Percentiles rank a stretch among this genome's conserved stretches.
Conservation (phyloP, 2,329 filamentous ascomycete genomes). For the Dactylellina parvicollis region DNA sequence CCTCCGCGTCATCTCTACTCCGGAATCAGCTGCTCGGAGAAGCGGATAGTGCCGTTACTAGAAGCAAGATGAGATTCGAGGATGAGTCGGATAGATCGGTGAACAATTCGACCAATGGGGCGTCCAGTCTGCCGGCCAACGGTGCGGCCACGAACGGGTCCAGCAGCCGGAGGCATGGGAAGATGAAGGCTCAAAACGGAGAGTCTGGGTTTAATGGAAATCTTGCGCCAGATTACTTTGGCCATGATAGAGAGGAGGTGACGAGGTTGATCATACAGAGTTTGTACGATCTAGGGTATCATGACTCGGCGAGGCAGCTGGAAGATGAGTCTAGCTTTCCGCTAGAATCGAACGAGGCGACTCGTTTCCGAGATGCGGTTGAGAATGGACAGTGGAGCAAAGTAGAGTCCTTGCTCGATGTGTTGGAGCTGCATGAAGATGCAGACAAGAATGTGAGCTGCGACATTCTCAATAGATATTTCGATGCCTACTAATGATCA, state of each 20-base stretch:
- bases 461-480: not conserved
- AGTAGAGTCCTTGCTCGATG: conserved; percentile 83
- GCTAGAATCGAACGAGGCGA: conserved; percentile 84
- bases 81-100: conserved; percentile 46
- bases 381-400: conserved; percentile 81
- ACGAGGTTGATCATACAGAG: conserved; percentile 92
- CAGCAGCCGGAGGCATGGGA: conserved; percentile 31
- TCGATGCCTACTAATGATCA: conserved; percentile 44
- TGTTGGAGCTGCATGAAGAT: conserved; percentile 77
- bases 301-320: conserved; percentile 76
- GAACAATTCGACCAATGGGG: conserved; percentile 44
- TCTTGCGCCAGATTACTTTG: conserved; percentile 69
- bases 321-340: conserved; percentile 85
- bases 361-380: conserved; percentile 84
- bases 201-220: conserved; percentile 12
- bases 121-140: conserved; percentile 30
- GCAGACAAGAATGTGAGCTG: conserved; percentile 75
- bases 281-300: conserved; percentile 86
- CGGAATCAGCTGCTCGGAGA: conserved; percentile 50
- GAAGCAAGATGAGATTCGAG: conserved; percentile 48
- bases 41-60: conserved; percentile 35
- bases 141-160: conserved; percentile 35
- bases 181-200: conserved; percentile 38
- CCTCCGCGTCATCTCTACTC: conserved; percentile 51
- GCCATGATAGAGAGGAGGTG: conserved; percentile 91